Evolutionary conservation across 2,329 filamentous ascomycete genomes (phyloP), one percentile per base, ranked within the genome.

Genomic region (Aspergillaceae sp.): DNA sequence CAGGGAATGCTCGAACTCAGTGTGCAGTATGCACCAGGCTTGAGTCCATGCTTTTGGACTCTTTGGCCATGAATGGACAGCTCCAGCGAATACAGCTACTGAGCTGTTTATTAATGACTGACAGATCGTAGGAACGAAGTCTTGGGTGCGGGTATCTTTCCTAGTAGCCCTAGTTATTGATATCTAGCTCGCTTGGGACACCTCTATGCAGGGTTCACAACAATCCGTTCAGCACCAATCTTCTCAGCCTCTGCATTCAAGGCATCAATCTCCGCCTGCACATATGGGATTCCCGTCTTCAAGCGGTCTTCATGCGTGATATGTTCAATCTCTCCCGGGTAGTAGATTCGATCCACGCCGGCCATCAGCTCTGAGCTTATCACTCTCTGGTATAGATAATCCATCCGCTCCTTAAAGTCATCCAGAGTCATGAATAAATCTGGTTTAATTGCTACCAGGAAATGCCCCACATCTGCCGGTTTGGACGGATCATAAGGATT

Each of bases 401-500:
- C 74, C 76, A 81, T 80, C 19, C 75, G 59, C 26, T 58, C 73
- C 29, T 78, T 78, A 58, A 89, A 89, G 37, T 87, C 83, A 1
- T 84, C 80, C 48, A 84, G 51, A 44, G 73, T 74, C 76, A 89
- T 79, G 51, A 89, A 89, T 19, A 89, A 67, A 52, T 89, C 84
- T 0, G 85, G 84, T 59, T 85, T 86, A 53, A 89, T 66, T 0
- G 78, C 83, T 1, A 87, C 68, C 1, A 89, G 61, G 51, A 88
- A 87, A 60, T 89, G 86, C 0, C 86, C 85, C 0, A 88, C 85
- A 56, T 88, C 80, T 0, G 83, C 80, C 1, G 80, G 74, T 48
- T 74, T 78, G 0, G 77, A 82, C 2, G 83, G 75, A 57, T 89
- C 85, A 61, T 92, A 92, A 0, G 87, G 87, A 11, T 79, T 79